Conservation (phyloP, 352 stramenopile species). For the Phytophthora gonapodyides region DNA sequence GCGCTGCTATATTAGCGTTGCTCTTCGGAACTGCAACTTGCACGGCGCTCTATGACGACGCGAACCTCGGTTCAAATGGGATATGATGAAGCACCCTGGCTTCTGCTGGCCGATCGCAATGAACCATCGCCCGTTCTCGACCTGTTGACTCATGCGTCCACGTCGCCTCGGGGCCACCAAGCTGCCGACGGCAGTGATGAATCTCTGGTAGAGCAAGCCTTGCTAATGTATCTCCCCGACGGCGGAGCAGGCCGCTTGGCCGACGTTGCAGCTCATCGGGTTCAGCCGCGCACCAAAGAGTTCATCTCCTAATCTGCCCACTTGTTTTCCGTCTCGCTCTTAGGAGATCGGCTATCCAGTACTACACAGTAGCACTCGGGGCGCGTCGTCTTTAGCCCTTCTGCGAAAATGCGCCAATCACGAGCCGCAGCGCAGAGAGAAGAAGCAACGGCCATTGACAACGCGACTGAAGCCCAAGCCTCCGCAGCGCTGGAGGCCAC, state of each 20-base stretch:
- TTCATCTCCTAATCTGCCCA: too few relatives aligned
- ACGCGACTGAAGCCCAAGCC: constrained; percentile 19
- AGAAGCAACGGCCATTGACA: constrained; percentile 35
- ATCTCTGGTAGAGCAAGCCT: constrained; percentile 2
- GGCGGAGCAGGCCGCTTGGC: too few relatives aligned
- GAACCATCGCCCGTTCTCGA: neutral
- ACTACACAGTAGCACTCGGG: constrained; percentile 14
- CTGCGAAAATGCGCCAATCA: constrained; percentile 28
- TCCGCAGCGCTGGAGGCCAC: constrained; percentile 33
- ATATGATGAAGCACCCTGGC: constrained; percentile 15
- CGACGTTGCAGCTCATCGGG: neutral
- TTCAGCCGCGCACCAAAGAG: constrained; percentile 22
- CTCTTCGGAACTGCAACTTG: neutral
- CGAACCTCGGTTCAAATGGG: neutral
- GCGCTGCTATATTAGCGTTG: neutral
- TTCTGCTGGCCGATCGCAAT: constrained; percentile 20
- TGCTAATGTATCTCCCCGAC: constrained; percentile 16
- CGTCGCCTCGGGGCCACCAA: too few relatives aligned
- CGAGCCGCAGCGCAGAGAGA: constrained; percentile 3
- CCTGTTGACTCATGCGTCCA: too few relatives aligned
- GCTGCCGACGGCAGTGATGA: too few relatives aligned
- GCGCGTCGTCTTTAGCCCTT: constrained; percentile 33
- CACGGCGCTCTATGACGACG: constrained; percentile 13
- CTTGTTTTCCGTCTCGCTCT: too few relatives aligned
- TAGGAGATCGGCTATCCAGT: too few relatives aligned